Evolutionary conservation across 2,329 filamentous ascomycete genomes (phyloP), one percentile per base, ranked within the genome.

Genomic region (Xylariomycetidae sp.): DNA sequence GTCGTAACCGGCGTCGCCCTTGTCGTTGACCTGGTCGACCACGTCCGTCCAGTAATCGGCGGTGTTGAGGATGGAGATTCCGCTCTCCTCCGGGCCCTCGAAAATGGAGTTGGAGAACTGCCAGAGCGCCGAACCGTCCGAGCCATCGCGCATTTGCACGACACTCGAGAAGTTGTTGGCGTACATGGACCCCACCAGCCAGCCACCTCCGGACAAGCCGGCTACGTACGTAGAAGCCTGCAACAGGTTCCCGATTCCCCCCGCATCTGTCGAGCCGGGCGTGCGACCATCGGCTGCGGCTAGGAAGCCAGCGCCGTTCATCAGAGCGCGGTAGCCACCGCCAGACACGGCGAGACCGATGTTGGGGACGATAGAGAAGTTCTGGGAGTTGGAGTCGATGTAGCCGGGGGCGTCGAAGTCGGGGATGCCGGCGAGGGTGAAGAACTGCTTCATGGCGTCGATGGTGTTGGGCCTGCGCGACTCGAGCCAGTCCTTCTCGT

Each of bases 161-260:
- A 89, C 70, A 1, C 74, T 74, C 1, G 80, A 82, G 52, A 85
- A 88, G 56, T 88, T 89, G 60, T 89, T 88, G 32, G 77, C 64
- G 43, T 75, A 86, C 2, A 89, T 65, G 19, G 79, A 84, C 3
- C 83, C 82, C 3, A 89, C 71, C 13, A 87, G 64, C 85, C 85
- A 89, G 30, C 76, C 74, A 25, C 85, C 85, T 4, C 85, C 85
- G 14, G 81, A 86, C 1, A 89, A 61, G 2, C 82, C 85, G 17
- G 82, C 67, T 1, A 89, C 57, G 49, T 90, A 90, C 0, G 83
- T 89, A 1, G 79, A 58, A 0, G 76, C 67, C 57, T 86, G 85
- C 42, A 82, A 61, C 25, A 89, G 59, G 22, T 81, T 77, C 42
- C 80, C 82, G 7, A 87, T 61, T 20, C 82, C 76, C 2, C 80